Base-by-base conservation (phyloP, 257 asterid genomes). In the Ocimum tenuiflorum region DNA sequence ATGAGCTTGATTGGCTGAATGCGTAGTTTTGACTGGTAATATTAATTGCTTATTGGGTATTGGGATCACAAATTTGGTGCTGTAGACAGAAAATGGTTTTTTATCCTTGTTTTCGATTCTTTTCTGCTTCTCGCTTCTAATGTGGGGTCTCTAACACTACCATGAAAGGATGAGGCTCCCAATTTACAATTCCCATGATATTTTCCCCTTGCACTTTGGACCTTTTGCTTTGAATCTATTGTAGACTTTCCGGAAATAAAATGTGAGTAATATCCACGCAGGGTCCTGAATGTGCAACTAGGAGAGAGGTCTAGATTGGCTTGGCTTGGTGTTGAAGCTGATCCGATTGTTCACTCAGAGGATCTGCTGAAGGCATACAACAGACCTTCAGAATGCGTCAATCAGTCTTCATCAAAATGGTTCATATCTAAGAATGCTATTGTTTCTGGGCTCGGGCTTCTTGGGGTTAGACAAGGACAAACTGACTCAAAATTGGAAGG, bases 321-420 rank as follows among this genome's bases (percentile, higher is more conserved):
- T 33, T 94, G 99, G 99, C 88, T 94, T 1, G 99, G 97, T 8
- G 85, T 88, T 20, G 97, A 94, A 79, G 96, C 77, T 18, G 97
- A 94, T 73, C 97, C 86, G 14, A 55, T 90, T 78, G 87, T 88
- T 53, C 87, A 86, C 9, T 80, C 97, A 8, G 95, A 86, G 20
- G 88, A 91, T 71, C 79, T 88, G 36, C 69, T 85, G 85, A 91
- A 83, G 72, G 85, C 89, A 17, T 90, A 94, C 86, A 91, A 57
- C 55, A 78, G 97, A 70, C 95, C 97, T 31, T 77, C 96, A 10
- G 92, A 82, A 71, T 83, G 80, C 51, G 57, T 8, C 18, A 76
- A 78, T 14, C 80, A 75, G 31, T 71, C 96, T n/a, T 79, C 89
- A 48, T 81, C 97, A 9, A 91, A 88, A 55, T 94, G 97, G 97